Evolutionary conservation across 345 rosid genomes (phyloP).

Genomic region (Xanthoceras sorbifolium): DNA sequence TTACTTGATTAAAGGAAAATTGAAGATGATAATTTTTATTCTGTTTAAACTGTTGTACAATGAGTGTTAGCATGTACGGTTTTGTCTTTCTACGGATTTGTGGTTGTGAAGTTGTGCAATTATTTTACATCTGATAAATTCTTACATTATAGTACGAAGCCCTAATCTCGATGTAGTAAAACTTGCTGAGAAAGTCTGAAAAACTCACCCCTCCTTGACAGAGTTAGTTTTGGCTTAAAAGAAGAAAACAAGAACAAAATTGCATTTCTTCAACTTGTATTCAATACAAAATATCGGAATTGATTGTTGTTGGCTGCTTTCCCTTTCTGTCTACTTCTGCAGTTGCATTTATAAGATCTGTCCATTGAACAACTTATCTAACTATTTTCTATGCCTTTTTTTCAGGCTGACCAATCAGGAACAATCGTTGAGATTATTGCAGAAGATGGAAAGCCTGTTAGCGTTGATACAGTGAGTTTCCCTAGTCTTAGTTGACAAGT

Average conservation of each 20-base stretch:
- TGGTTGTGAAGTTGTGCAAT: neutral
- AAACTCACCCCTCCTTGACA: neutral
- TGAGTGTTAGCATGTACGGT: too few relatives aligned
- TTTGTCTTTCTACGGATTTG: neutral
- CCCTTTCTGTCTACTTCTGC: neutral
- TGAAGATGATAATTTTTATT: neutral
- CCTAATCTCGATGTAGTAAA: neutral
- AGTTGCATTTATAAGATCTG: neutral
- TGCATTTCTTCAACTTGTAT: neutral
- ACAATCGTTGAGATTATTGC: slow-evolving; percentile 68
- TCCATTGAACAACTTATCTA: neutral
- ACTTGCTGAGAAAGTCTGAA: neutral
- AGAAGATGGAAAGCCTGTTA: slow-evolving; percentile 79
- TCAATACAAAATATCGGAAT: neutral
- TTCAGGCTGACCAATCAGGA: slow-evolving; percentile 80
- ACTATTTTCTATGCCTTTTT: slow-evolving; percentile 2
- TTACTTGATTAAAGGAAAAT: too few relatives aligned
- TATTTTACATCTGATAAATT: neutral
- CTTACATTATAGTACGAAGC: neutral
- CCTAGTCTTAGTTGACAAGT: neutral
- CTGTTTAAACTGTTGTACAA: neutral
- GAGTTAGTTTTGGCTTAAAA: neutral
- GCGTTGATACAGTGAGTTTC: slow-evolving; percentile 64
- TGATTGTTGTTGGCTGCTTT: neutral
- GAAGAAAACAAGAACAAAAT: too few relatives aligned